Percentiles rank a stretch among this genome's conserved stretches.
Evolutionary conservation across 2,329 filamentous ascomycete species (phyloP).

Genomic region (Exophiala oligosperma): DNA sequence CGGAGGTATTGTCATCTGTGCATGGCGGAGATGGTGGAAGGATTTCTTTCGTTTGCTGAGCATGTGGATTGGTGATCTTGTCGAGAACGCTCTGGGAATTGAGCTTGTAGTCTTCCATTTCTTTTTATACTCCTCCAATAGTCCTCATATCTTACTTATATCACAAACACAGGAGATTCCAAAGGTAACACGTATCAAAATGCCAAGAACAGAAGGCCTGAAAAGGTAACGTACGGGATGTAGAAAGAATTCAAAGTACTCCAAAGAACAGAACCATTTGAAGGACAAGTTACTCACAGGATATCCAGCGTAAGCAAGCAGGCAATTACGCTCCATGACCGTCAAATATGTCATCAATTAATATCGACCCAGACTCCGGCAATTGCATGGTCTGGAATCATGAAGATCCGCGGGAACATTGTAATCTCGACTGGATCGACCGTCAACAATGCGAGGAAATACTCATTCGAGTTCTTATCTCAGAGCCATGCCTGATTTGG

Average conservation of each 20-base stretch:
- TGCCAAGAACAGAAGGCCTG: background rate
- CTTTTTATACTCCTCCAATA: too few species aligned
- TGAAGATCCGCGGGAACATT: constrained; percentile 1
- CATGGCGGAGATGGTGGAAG: constrained; percentile 28
- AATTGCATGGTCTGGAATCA: background rate
- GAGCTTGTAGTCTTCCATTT: constrained; percentile 20
- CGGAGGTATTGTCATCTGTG: constrained; percentile 26
- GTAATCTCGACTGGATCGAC: background rate
- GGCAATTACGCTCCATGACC: constrained; percentile 8
- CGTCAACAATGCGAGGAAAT: constrained; percentile 1
- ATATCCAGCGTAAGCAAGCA: background rate
- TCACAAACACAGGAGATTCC: background rate
- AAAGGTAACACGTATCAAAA: background rate
- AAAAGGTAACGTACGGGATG: background rate
- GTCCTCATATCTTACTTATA: background rate
- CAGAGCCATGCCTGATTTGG: background rate
- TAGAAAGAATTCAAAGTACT: background rate
- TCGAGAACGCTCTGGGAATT: constrained; percentile 15
- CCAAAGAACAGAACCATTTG: background rate
- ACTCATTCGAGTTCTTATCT: constrained; percentile 1
- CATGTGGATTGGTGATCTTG: constrained; percentile 10
- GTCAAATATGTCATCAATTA: background rate
- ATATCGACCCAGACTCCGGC: background rate
- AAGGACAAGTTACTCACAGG: background rate
- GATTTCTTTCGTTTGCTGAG: constrained; percentile 10